These are phyloP conservation scores for Periconia digitata DNA, from an alignment of 2,329 filamentous ascomycete genomes.

Conservation along the genomic window DNA sequence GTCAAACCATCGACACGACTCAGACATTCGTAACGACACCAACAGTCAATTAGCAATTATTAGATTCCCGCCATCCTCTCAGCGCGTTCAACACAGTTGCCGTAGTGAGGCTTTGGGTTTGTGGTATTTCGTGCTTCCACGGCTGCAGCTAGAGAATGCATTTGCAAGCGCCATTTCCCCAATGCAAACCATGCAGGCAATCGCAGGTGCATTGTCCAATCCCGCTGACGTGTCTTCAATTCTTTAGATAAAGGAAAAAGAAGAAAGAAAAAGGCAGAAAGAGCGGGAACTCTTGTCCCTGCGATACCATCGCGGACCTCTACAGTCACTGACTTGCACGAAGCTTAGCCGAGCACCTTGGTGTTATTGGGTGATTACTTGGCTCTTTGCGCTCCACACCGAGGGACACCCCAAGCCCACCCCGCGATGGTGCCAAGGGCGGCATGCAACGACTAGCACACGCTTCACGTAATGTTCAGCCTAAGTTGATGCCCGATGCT, in stretches of 20 bases:
- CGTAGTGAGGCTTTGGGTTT: background rate
- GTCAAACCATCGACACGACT: background rate
- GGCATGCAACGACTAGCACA: background rate
- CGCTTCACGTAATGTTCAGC: background rate
- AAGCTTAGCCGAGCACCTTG: background rate
- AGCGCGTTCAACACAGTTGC: background rate
- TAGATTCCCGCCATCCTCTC: background rate
- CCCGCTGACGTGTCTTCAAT: background rate
- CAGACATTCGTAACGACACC: background rate
- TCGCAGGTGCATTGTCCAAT: too few relatives aligned
- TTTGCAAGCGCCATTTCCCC: background rate
- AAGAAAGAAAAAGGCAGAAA: too few relatives aligned
- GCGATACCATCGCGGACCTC: background rate
- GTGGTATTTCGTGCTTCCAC: background rate
- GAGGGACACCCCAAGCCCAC: background rate
- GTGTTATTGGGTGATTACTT: too few relatives aligned
- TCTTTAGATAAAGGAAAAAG: background rate
- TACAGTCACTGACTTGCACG: background rate
- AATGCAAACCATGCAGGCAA: background rate
- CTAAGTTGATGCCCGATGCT: background rate
- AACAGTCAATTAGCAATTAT: background rate
- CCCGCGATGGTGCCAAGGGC: background rate
- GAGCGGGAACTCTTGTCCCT: too few relatives aligned
- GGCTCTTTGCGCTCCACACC: background rate
- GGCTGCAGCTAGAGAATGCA: background rate